These are phyloP conservation scores for Tolypocladium amazonense DNA, from an alignment of 2,329 filamentous ascomycete genomes.

Conservation along the genomic window DNA sequence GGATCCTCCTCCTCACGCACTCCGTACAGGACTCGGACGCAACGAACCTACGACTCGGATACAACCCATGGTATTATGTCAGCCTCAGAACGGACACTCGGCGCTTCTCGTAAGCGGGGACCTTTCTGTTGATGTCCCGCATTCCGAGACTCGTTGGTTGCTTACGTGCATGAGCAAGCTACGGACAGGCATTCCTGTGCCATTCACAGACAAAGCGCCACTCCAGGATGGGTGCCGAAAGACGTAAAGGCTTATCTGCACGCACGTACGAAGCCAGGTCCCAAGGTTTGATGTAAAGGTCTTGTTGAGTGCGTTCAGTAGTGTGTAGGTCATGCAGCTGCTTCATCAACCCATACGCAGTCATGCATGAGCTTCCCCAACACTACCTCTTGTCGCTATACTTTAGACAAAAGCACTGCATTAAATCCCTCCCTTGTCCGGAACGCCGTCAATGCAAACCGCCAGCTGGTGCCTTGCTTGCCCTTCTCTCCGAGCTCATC, in stretches of 20 bases:
- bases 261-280: background rate
- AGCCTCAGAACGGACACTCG: background rate
- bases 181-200: too few species aligned
- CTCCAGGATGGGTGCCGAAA: background rate
- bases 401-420: slow-evolving; percentile 23
- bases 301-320: background rate
- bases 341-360: background rate
- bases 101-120: background rate
- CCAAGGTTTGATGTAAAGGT: background rate
- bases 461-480: slow-evolving; percentile 20
- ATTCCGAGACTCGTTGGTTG: background rate
- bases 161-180: background rate
- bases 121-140: background rate
- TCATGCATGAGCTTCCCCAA: background rate
- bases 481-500: slow-evolving; percentile 16
- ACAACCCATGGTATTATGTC: background rate
- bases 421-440: slow-evolving; percentile 27
- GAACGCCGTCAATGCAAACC: slow-evolving; percentile 31
- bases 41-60: background rate
- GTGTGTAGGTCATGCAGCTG: background rate
- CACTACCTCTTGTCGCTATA: slow-evolving; percentile 17
- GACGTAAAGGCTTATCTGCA: background rate
- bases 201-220: background rate
- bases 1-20: background rate
- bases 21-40: background rate